Evolutionary conservation across 495 filamentous ascomycete species (phyloP).

Genomic region (Cercophora scortea): DNA sequence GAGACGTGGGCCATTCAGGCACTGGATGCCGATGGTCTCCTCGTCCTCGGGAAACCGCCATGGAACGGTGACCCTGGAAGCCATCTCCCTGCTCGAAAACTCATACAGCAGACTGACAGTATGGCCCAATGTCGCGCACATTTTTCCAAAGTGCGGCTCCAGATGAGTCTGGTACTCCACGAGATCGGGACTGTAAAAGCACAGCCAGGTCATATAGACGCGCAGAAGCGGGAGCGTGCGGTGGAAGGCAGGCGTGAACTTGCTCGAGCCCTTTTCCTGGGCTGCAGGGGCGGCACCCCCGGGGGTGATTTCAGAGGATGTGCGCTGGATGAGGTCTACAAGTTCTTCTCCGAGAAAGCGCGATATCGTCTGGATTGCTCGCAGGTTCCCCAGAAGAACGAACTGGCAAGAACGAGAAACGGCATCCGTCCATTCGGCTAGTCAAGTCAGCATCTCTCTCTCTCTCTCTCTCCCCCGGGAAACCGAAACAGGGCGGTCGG

Average conservation of each 20-base stretch:
- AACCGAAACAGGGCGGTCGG: neutral
- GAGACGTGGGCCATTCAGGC: conserved; percentile 27
- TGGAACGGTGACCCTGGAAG: conserved; percentile 21
- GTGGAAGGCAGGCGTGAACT: conserved; percentile 17
- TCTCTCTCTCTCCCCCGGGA: neutral
- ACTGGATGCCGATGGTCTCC: conserved; percentile 32
- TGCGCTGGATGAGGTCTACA: conserved; percentile 11
- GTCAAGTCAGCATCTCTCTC: conserved; percentile 18
- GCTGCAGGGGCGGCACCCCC: neutral
- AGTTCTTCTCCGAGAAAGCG: conserved; percentile 48
- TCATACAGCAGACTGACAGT: conserved; percentile 26
- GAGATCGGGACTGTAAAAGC: conserved; percentile 27
- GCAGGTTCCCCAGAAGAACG: conserved; percentile 72
- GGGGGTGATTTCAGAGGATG: neutral
- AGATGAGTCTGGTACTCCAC: conserved; percentile 30
- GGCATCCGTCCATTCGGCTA: conserved; percentile 28
- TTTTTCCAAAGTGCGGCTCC: conserved; percentile 32
- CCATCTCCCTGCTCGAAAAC: conserved; percentile 16
- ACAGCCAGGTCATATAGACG: conserved; percentile 38
- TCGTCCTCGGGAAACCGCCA: conserved; percentile 32
- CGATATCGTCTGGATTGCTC: conserved; percentile 69
- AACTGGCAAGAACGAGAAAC: conserved; percentile 56
- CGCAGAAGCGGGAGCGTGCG: conserved; percentile 29
- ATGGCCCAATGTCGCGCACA: conserved; percentile 29
- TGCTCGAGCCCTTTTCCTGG: conserved; percentile 6